Evolutionary conservation across 2,329 filamentous ascomycete genomes (phyloP).

Genomic region (Stylonectria norvegica): DNA sequence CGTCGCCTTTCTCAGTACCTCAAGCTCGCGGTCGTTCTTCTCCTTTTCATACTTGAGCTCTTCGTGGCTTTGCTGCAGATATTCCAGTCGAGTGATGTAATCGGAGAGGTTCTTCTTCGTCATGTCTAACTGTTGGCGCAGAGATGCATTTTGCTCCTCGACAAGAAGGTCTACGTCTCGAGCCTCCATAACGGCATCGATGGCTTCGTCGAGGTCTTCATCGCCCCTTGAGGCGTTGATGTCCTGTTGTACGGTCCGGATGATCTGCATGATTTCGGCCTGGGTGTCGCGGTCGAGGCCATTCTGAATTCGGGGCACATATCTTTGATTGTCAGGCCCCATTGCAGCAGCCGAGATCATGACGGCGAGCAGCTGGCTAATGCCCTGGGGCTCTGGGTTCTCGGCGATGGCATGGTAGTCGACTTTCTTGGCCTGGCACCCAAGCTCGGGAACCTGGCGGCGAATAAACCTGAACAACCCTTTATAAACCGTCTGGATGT

Average conservation of each 20-base stretch:
- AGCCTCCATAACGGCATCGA: slow-evolving; percentile 40
- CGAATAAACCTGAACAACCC: slow-evolving; percentile 55
- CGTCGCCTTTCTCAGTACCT: slow-evolving; percentile 48
- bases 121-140: slow-evolving; percentile 50
- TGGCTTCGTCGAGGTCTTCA: slow-evolving; percentile 38
- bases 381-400: slow-evolving; percentile 52
- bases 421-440: slow-evolving; percentile 49
- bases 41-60: slow-evolving; percentile 62
- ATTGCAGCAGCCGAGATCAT: slow-evolving; percentile 59
- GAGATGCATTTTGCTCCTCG: slow-evolving; percentile 52
- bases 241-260: slow-evolving; percentile 41
- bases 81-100: slow-evolving; percentile 56
- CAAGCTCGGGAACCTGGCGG: slow-evolving; percentile 48
- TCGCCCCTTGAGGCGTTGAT: slow-evolving; percentile 34
- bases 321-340: slow-evolving; percentile 54
- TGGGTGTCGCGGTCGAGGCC: slow-evolving; percentile 42
- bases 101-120: slow-evolving; percentile 57
- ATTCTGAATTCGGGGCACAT: slow-evolving; percentile 46
- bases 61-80: slow-evolving; percentile 61
- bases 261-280: slow-evolving; percentile 44
- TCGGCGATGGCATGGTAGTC: slow-evolving; percentile 58
- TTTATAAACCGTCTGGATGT: slow-evolving; percentile 53
- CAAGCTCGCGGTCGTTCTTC: slow-evolving; percentile 52
- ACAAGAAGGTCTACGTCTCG: slow-evolving; percentile 54
- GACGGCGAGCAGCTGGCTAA: slow-evolving; percentile 58